Percentiles rank a stretch among this genome's conserved stretches.
phyloP scores from a whole-genome alignment of 495 filamentous ascomycete species.

The Thermochaetoides thermophila region DNA sequence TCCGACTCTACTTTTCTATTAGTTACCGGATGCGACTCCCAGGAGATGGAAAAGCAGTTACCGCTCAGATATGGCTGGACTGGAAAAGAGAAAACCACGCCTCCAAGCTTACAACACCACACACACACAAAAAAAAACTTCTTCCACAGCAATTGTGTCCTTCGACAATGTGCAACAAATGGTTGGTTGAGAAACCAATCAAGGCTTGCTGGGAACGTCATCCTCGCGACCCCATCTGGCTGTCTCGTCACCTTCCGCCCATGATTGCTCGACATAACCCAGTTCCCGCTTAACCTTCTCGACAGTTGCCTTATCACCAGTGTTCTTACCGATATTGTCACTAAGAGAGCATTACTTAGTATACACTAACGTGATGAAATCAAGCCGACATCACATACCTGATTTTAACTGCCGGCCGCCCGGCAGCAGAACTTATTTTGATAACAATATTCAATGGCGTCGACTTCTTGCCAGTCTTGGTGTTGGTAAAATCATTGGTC shows the following conservation, averaged over 20 bases:
- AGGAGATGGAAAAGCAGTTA: too few relatives aligned
- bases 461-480: constrained; percentile 60
- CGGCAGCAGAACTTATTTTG: constrained; percentile 74
- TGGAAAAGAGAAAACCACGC: too few relatives aligned
- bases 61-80: too few relatives aligned
- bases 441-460: constrained; percentile 96
- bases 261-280: constrained; percentile 72
- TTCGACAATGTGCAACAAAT: too few relatives aligned
- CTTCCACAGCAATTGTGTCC: too few relatives aligned
- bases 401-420: constrained; percentile 81
- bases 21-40: too few relatives aligned
- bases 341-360: constrained; percentile 15
- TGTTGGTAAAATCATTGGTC: constrained; percentile 75
- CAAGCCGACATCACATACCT: constrained; percentile 24
- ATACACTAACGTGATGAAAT: background rate
- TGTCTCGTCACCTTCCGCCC: constrained; percentile 72
- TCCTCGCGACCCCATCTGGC: constrained; percentile 52
- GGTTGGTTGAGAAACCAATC: too few relatives aligned
- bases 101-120: too few relatives aligned
- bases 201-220: too few relatives aligned
- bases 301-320: constrained; percentile 66
- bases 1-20: too few relatives aligned
- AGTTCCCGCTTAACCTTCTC: constrained; percentile 68
- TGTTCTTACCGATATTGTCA: constrained; percentile 94
- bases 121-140: too few relatives aligned